These are phyloP conservation scores for Cutaneotrichosporon cavernicola DNA, from an alignment of 1,284 basidiomycete genomes.

Conservation along the genomic window DNA sequence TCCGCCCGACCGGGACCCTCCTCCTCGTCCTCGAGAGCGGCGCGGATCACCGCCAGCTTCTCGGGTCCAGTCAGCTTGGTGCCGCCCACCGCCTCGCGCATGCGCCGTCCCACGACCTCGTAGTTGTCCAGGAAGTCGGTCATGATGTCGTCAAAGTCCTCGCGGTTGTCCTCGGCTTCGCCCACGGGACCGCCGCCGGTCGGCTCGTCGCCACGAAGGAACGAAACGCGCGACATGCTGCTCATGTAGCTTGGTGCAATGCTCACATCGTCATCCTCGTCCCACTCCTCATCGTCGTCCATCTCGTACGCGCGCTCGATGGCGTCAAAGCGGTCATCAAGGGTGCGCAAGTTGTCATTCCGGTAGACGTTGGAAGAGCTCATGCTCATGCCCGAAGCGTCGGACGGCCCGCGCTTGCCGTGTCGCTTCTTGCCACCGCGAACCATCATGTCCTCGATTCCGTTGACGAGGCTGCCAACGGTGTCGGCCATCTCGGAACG, in stretches of 20 bases:
- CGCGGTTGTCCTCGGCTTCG: slow-evolving; percentile 68
- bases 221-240: slow-evolving; percentile 34
- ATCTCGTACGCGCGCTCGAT: slow-evolving; percentile 75
- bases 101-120: slow-evolving; percentile 80
- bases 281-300: slow-evolving; percentile 58
- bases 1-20: slow-evolving; percentile 47
- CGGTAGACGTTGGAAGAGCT: slow-evolving; percentile 94
- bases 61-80: slow-evolving; percentile 66
- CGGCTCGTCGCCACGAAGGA: slow-evolving; percentile 37
- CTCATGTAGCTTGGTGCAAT: slow-evolving; percentile 44
- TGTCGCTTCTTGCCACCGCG: slow-evolving; percentile 72
- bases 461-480: slow-evolving; percentile 65
- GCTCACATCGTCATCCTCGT: slow-evolving; percentile 50
- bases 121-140: slow-evolving; percentile 92
- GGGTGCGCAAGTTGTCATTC: slow-evolving; percentile 78
- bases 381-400: slow-evolving; percentile 93
- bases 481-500: slow-evolving; percentile 78
- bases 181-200: slow-evolving; percentile 39
- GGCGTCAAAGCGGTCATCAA: slow-evolving; percentile 91
- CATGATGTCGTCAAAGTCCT: slow-evolving; percentile 88
- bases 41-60: slow-evolving; percentile 74
- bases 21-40: slow-evolving; percentile 68
- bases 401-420: slow-evolving; percentile 65
- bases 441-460: slow-evolving; percentile 61
- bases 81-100: slow-evolving; percentile 66